These are phyloP conservation scores for Brassica hybrid DNA, from an alignment of 441 rosid species.

Conservation along the genomic window DNA sequence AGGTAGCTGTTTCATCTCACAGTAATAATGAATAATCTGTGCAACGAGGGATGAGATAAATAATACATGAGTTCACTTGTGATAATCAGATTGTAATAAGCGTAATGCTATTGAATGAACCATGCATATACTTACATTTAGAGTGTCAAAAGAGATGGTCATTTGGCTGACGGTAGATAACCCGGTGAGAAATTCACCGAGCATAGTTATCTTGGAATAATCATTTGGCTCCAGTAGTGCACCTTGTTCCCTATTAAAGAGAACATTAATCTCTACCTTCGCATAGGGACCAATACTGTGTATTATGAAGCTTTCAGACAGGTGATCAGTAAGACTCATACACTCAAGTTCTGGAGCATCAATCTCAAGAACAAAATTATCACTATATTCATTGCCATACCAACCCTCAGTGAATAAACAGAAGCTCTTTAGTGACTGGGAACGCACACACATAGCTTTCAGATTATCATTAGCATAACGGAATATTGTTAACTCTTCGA, in stretches of 20 bases:
- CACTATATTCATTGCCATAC: background rate
- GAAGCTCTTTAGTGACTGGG: conserved; percentile 17
- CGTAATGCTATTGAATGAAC: background rate
- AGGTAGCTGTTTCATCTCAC: too few relatives aligned
- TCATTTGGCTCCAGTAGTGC: too few relatives aligned
- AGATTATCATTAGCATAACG: conserved; percentile 10
- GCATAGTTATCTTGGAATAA: too few relatives aligned
- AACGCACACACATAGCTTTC: conserved; percentile 15
- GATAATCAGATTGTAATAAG: background rate
- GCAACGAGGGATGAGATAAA: background rate
- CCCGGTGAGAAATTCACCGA: too few relatives aligned
- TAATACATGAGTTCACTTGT: background rate
- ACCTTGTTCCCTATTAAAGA: too few relatives aligned
- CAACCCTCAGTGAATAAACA: too few relatives aligned
- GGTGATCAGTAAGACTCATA: conserved; percentile 12
- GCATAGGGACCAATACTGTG: background rate
- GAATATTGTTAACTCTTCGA: conserved; percentile 22
- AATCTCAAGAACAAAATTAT: background rate
- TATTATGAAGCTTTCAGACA: conserved; percentile 23
- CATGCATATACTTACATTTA: background rate
- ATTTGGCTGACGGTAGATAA: too few relatives aligned
- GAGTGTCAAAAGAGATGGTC: too few relatives aligned
- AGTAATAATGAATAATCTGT: too few relatives aligned
- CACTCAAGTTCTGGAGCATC: conserved; percentile 30
- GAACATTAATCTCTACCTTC: too few relatives aligned